Percentiles rank a stretch among this genome's conserved stretches.
Conservation (phyloP, 129 eudicot genomes). For the Flaveria linearis region DNA sequence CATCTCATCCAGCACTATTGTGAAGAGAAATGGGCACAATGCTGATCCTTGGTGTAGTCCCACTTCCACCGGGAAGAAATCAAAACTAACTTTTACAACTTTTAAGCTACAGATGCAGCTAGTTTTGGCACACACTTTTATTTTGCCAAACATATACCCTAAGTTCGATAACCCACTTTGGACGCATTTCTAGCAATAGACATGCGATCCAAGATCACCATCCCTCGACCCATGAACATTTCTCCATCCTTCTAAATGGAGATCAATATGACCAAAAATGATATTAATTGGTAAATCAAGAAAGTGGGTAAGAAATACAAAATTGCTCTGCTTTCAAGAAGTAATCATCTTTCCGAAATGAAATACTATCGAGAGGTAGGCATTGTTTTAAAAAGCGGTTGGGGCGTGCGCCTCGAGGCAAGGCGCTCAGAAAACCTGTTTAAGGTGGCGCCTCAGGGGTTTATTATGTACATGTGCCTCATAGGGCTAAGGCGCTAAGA, state of each 20-base stretch:
- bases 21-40: no score
- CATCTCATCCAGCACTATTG: no score
- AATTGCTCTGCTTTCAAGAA: neutral
- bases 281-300: neutral
- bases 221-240: conserved; percentile 8
- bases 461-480: no score
- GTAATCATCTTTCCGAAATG: conserved; percentile 3
- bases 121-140: neutral
- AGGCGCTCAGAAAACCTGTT: no score
- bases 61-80: no score
- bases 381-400: no score
- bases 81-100: neutral
- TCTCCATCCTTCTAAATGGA: neutral
- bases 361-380: neutral
- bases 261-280: neutral
- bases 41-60: no score
- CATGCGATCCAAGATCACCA: conserved; percentile 3
- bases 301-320: neutral
- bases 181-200: conserved; percentile 3
- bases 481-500: no score
- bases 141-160: neutral
- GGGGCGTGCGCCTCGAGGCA: no score
- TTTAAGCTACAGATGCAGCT: neutral
- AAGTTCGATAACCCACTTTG: neutral
- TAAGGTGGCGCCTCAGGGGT: no score